These are phyloP conservation scores for Boletus insuetus DNA, from an alignment of 768 basidiomycete genomes.

Conservation along the genomic window DNA sequence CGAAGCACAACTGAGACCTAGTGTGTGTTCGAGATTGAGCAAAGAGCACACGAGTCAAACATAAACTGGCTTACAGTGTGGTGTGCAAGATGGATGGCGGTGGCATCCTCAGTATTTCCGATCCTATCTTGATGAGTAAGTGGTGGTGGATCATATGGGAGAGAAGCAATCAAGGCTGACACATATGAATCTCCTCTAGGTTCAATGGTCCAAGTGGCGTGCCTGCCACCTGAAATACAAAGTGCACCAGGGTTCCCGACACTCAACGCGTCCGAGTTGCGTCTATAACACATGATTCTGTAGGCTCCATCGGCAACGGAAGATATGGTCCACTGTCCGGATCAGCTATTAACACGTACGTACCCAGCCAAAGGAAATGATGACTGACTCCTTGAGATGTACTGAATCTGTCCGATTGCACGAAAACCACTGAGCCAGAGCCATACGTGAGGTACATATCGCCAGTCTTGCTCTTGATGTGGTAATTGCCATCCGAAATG, in stretches of 20 bases:
- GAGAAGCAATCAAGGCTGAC: not conserved
- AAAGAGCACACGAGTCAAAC: too few relatives aligned
- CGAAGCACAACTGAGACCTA: not conserved
- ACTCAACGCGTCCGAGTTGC: not conserved
- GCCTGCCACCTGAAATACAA: not conserved
- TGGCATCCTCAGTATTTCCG: constrained; percentile 6
- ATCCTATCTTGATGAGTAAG: not conserved
- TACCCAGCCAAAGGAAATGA: not conserved
- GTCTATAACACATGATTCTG: not conserved
- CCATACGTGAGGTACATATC: not conserved
- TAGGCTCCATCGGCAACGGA: not conserved
- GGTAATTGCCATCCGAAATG: not conserved
- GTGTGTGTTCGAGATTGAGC: not conserved
- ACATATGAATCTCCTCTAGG: constrained; percentile 1
- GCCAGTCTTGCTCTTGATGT: not conserved
- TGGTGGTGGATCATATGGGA: not conserved
- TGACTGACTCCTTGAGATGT: not conserved
- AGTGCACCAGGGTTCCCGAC: not conserved
- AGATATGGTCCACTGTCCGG: not conserved
- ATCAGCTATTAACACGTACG: not conserved
- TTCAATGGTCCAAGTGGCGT: constrained; percentile 5
- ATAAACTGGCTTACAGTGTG: not conserved
- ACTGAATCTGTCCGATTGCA: not conserved
- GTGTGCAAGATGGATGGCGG: not conserved
- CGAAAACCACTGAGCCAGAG: not conserved